Evolutionary conservation across 176 grass and related monocot species (phyloP).

Genomic region (Phragmites australis): DNA sequence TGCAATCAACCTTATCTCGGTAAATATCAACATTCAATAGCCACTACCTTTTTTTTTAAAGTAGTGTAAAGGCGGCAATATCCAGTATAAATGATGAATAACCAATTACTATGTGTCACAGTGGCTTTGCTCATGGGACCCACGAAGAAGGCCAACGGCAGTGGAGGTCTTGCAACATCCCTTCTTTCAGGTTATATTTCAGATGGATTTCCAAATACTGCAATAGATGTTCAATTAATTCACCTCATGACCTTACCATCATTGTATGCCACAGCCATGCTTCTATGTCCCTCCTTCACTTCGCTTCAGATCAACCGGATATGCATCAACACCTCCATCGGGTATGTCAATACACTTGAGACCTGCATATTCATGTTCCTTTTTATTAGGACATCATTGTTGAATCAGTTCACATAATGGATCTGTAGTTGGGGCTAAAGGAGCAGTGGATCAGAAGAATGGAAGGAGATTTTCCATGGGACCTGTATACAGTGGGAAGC

Average conservation of each 20-base stretch:
- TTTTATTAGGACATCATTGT: neutral
- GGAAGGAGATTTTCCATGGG: slow-evolving; percentile 48
- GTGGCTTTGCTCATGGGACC: slow-evolving; percentile 94
- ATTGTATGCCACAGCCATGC: slow-evolving; percentile 60
- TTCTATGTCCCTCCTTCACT: slow-evolving; percentile 91
- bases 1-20: slow-evolving; percentile 87
- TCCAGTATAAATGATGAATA: slow-evolving; percentile 16
- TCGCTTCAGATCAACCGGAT: slow-evolving; percentile 54
- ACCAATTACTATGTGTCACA: slow-evolving; percentile 26
- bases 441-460: slow-evolving; percentile 65
- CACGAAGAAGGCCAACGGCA: slow-evolving; percentile 75
- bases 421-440: slow-evolving; percentile 62
- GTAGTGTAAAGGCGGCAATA: neutral
- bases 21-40: slow-evolving; percentile 27
- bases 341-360: slow-evolving; percentile 45
- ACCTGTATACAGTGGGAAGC: slow-evolving; percentile 53
- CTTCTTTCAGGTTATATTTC: slow-evolving; percentile 84
- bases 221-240: neutral
- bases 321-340: slow-evolving; percentile 67
- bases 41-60: neutral
- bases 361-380: neutral
- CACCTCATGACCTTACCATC: neutral
- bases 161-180: slow-evolving; percentile 89
- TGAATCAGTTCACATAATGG: slow-evolving; percentile 1
- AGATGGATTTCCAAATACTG: neutral